phyloP scores from a whole-genome alignment of 306 rosid genomes.

The Vigna trinervia region DNA sequence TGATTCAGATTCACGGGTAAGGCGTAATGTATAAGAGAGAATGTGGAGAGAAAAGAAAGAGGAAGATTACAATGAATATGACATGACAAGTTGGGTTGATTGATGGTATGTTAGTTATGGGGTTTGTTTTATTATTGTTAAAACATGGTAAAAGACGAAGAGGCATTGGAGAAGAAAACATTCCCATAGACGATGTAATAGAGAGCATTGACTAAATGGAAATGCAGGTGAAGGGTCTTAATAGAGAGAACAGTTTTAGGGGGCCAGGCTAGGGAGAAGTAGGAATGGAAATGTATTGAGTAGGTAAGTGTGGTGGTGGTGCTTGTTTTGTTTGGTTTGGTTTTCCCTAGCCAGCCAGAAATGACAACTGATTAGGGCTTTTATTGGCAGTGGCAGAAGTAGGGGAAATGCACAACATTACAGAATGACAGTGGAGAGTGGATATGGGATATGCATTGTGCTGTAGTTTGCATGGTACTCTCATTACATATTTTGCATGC shows the following conservation, averaged over 20 bases:
- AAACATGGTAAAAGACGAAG: slow-evolving; percentile 27
- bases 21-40: not conserved
- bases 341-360: slow-evolving; percentile 22
- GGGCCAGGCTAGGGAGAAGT: slow-evolving; percentile 6
- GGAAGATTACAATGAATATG: slow-evolving; percentile 18
- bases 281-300: not conserved
- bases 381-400: slow-evolving; percentile 40
- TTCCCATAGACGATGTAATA: slow-evolving; percentile 35
- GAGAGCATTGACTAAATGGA: slow-evolving; percentile 43
- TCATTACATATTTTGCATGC: slow-evolving; percentile 51
- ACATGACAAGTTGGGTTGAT: slow-evolving; percentile 25
- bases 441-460: slow-evolving; percentile 25
- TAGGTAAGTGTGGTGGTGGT: not conserved
- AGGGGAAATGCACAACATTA: slow-evolving; percentile 35
- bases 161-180: slow-evolving; percentile 45
- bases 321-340: not conserved
- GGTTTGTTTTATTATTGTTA: slow-evolving; percentile 43
- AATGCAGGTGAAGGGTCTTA: slow-evolving; percentile 26
- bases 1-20: slow-evolving; percentile 32
- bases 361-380: slow-evolving; percentile 48
- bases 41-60: not conserved
- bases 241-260: slow-evolving; percentile 12
- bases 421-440: slow-evolving; percentile 40
- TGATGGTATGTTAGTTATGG: slow-evolving; percentile 42
- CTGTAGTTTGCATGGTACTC: slow-evolving; percentile 52